phyloP scores from a whole-genome alignment of 495 filamentous ascomycete species.

The Xylaria palmicola region DNA sequence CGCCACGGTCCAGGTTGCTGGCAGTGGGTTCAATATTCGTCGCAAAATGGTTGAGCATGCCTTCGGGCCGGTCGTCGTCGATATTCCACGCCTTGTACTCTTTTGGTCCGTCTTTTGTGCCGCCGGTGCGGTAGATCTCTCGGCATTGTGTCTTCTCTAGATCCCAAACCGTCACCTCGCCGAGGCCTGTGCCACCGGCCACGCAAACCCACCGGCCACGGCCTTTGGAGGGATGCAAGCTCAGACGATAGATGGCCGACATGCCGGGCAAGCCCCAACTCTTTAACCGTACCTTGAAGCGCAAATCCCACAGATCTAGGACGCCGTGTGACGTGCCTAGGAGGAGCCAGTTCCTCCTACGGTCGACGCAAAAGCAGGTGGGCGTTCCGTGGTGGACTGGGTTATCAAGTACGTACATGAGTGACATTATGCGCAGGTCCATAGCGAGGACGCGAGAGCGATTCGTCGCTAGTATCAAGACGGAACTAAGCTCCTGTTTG shows the following conservation, averaged over 20 bases:
- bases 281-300: slow-evolving; percentile 83
- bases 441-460: slow-evolving; percentile 77
- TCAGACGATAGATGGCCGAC: slow-evolving; percentile 75
- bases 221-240: slow-evolving; percentile 73
- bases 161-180: slow-evolving; percentile 96
- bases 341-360: slow-evolving; percentile 82
- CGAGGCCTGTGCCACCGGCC: slow-evolving; percentile 81
- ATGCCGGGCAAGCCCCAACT: slow-evolving; percentile 86
- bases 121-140: slow-evolving; percentile 76
- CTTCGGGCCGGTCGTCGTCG: slow-evolving; percentile 84
- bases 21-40: slow-evolving; percentile 61
- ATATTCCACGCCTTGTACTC: slow-evolving; percentile 86
- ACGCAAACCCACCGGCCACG: slow-evolving; percentile 80
- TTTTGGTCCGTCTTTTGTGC: slow-evolving; percentile 54
- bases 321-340: slow-evolving; percentile 92
- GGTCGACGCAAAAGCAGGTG: slow-evolving; percentile 87
- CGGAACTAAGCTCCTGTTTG: slow-evolving; percentile 75
- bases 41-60: slow-evolving; percentile 86
- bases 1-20: slow-evolving; percentile 52
- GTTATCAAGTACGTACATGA: slow-evolving; percentile 79
- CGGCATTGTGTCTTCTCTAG: slow-evolving; percentile 85
- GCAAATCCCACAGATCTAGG: slow-evolving; percentile 92
- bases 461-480: slow-evolving; percentile 84
- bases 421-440: slow-evolving; percentile 83
- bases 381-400: slow-evolving; percentile 92